A percentile compares a stretch with the other conserved stretches of the same genome.
phyloP scores from a whole-genome alignment of 2,329 filamentous ascomycete genomes.

The Penicillium hordei region DNA sequence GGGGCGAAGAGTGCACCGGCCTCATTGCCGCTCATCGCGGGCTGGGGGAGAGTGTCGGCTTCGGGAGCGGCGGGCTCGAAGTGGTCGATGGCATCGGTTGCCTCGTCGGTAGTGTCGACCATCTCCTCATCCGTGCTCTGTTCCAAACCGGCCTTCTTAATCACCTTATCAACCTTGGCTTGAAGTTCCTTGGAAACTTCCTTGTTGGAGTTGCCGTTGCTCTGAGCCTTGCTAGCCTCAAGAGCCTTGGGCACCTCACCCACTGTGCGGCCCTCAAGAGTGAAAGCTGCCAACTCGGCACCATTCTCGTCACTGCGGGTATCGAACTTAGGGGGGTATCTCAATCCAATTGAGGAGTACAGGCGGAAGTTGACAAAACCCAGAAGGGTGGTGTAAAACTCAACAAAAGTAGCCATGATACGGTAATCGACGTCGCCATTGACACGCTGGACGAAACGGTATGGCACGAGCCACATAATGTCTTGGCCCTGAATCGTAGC shows the following conservation, averaged over 20 bases:
- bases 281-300: constrained; percentile 87
- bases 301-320: constrained; percentile 80
- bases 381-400: constrained; percentile 96
- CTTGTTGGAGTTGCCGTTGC: constrained; percentile 50
- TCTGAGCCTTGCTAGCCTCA: constrained; percentile 54
- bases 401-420: constrained; percentile 98
- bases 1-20: constrained; percentile 78
- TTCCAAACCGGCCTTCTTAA: constrained; percentile 43
- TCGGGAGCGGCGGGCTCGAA: constrained; percentile 83
- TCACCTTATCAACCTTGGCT: constrained; percentile 61
- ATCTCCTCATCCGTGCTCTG: constrained; percentile 46
- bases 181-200: constrained; percentile 70
- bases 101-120: constrained; percentile 49
- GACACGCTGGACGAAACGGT: constrained; percentile 94
- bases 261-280: constrained; percentile 72
- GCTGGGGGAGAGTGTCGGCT: constrained; percentile 83
- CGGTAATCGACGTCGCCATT: constrained; percentile 95
- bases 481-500: constrained; percentile 96
- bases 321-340: constrained; percentile 96
- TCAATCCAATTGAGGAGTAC: constrained; percentile 85
- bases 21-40: constrained; percentile 64
- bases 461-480: constrained; percentile 94
- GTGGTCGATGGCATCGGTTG: constrained; percentile 74
- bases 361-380: constrained; percentile 95
- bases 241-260: constrained; percentile 51